phyloP scores from a whole-genome alignment of 2,329 filamentous ascomycete genomes.

The Botrytis fragariae region DNA sequence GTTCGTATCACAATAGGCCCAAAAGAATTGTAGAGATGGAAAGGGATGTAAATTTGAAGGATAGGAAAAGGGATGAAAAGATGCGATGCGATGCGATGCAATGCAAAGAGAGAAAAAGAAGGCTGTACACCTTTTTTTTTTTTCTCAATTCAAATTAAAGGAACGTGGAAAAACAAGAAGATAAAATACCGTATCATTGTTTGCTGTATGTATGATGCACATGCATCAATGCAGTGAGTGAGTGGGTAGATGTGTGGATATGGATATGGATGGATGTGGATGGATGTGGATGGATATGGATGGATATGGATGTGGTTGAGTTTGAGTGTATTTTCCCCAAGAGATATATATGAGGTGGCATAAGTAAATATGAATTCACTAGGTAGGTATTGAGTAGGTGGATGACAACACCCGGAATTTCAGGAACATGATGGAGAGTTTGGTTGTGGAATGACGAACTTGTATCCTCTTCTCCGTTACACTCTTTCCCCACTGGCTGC shows the following conservation, averaged over 20 bases:
- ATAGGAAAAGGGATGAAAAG: neutral
- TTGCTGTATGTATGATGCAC: slow-evolving; percentile 12
- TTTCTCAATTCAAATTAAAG: neutral
- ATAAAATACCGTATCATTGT: neutral
- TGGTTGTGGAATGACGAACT: neutral
- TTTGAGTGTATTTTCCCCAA: neutral
- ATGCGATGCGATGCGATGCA: neutral
- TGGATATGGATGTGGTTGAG: neutral
- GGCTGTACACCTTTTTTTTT: neutral
- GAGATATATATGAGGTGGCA: slow-evolving; percentile 13
- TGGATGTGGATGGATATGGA: neutral
- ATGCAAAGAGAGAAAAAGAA: neutral
- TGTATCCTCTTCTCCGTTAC: neutral
- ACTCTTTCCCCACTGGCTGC: neutral
- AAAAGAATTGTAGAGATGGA: slow-evolving; percentile 1
- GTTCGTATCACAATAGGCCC: neutral
- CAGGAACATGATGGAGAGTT: slow-evolving; percentile 3
- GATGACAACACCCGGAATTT: slow-evolving; percentile 1
- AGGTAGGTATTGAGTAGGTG: neutral
- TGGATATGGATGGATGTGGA: neutral
- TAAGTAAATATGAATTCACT: neutral
- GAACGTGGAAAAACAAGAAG: slow-evolving; percentile 6
- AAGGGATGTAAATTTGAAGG: neutral
- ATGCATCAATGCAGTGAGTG: neutral
- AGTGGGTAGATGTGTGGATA: neutral